Conservation (phyloP, 2,329 filamentous ascomycete genomes). For the Colletotrichum sp. region DNA sequence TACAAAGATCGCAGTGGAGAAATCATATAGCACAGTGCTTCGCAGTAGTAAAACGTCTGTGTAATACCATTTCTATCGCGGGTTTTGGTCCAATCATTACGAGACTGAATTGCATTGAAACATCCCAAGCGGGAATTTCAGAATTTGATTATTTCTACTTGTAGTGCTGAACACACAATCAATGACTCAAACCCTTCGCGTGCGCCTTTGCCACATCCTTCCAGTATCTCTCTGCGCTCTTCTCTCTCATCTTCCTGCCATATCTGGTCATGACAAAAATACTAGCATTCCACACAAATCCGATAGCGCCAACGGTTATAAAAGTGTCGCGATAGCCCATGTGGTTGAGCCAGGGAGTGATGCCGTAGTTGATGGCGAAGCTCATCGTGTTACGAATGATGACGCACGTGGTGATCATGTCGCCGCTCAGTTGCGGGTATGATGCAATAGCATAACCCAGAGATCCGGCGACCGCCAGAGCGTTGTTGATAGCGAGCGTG, state of each 20-base stretch:
- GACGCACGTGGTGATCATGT: conserved; percentile 33
- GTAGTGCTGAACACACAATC: neutral
- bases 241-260: conserved; percentile 47
- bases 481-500: conserved; percentile 29
- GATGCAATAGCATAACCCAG: conserved; percentile 34
- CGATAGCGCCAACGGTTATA: conserved; percentile 38
- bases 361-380: conserved; percentile 35
- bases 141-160: neutral
- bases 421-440: conserved; percentile 33
- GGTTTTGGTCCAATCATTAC: neutral
- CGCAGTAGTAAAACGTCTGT: neutral
- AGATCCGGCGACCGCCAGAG: conserved; percentile 28
- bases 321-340: conserved; percentile 43
- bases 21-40: neutral
- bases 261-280: conserved; percentile 51
- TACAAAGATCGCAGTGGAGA: neutral
- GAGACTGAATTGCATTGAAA: neutral
- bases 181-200: conserved; percentile 24
- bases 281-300: conserved; percentile 41
- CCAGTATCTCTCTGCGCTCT: conserved; percentile 40
- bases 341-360: conserved; percentile 33
- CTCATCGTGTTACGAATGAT: conserved; percentile 42
- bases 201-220: conserved; percentile 36
- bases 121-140: neutral
- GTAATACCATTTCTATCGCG: neutral